Percentiles rank a stretch among this genome's conserved stretches.
Conservation (phyloP, 345 rosid genomes). For the Raphanus sativus region DNA sequence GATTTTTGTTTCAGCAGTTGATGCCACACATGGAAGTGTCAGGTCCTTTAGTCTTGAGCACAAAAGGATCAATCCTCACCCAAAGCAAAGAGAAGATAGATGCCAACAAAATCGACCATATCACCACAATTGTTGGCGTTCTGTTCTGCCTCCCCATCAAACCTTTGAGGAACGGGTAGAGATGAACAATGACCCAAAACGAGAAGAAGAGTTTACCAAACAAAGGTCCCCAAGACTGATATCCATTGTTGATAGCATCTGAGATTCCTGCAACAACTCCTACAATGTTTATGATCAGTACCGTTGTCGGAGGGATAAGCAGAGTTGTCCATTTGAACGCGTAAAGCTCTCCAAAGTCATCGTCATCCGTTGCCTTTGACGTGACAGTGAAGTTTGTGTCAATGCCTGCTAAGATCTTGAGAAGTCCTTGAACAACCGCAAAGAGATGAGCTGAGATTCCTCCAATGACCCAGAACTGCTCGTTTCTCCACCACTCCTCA, state of each 20-base stretch:
- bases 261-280: constrained; percentile 96
- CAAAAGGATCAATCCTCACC: constrained; percentile 93
- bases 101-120: constrained; percentile 91
- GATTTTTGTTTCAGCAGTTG: constrained; percentile 59
- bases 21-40: constrained; percentile 73
- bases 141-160: constrained; percentile 95
- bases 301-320: constrained; percentile 89
- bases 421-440: constrained; percentile 82
- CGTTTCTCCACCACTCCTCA: constrained; percentile 98
- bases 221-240: constrained; percentile 88
- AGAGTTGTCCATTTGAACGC: constrained; percentile 93
- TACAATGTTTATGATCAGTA: constrained; percentile 79
- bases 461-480: constrained; percentile 97
- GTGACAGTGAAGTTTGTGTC: constrained; percentile 97
- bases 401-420: constrained; percentile 82
- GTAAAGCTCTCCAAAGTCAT: constrained; percentile 83
- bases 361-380: constrained; percentile 80
- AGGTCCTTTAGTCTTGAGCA: constrained; percentile 91
- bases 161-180: constrained; percentile 97
- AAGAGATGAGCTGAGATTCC: constrained; percentile 94
- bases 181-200: constrained; percentile 94
- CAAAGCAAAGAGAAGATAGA: constrained; percentile 96
- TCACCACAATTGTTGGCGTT: constrained; percentile 93
- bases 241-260: constrained; percentile 93
- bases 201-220: constrained; percentile 95